Evolutionary conservation across 164 flowering plant species (phyloP).

Genomic region (Berberis thunbergii): DNA sequence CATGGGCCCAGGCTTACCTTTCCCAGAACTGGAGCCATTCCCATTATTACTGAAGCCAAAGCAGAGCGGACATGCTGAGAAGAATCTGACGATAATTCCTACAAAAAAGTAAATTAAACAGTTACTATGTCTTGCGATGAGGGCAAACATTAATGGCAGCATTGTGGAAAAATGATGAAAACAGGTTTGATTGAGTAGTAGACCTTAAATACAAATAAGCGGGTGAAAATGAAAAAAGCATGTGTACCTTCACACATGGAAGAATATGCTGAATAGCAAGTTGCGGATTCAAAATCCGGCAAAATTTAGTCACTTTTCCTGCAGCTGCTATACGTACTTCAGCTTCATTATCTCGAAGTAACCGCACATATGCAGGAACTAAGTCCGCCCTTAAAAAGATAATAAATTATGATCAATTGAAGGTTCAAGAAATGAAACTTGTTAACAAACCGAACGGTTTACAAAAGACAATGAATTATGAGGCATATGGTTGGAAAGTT

Average conservation of each 20-base stretch:
- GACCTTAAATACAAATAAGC: too few relatives aligned
- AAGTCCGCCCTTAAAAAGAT: conserved; percentile 55
- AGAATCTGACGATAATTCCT: conserved; percentile 70
- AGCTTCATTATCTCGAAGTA: conserved; percentile 96
- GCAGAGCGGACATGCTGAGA: conserved; percentile 98
- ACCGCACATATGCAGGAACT: conserved; percentile 90
- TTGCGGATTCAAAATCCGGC: conserved; percentile 75
- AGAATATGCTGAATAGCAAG: conserved; percentile 91
- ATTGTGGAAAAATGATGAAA: too few relatives aligned
- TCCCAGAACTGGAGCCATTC: conserved; percentile 95
- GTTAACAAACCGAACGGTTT: background rate
- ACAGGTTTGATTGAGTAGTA: too few relatives aligned
- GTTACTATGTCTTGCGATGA: too few relatives aligned
- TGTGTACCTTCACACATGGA: conserved; percentile 87
- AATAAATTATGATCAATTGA: conserved; percentile 3
- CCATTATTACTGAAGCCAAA: conserved; percentile 97
- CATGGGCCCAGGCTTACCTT: conserved; percentile 39
- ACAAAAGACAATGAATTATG: too few relatives aligned
- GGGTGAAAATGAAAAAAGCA: too few relatives aligned
- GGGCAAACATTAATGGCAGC: too few relatives aligned
- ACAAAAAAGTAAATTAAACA: too few relatives aligned
- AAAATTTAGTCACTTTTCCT: conserved; percentile 88
- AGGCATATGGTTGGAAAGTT: too few relatives aligned
- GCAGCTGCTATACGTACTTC: conserved; percentile 98
- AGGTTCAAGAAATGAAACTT: background rate